These are phyloP conservation scores for Nematodospora valgi DNA, from an alignment of 805 yeast genomes.

Conservation along the genomic window DNA sequence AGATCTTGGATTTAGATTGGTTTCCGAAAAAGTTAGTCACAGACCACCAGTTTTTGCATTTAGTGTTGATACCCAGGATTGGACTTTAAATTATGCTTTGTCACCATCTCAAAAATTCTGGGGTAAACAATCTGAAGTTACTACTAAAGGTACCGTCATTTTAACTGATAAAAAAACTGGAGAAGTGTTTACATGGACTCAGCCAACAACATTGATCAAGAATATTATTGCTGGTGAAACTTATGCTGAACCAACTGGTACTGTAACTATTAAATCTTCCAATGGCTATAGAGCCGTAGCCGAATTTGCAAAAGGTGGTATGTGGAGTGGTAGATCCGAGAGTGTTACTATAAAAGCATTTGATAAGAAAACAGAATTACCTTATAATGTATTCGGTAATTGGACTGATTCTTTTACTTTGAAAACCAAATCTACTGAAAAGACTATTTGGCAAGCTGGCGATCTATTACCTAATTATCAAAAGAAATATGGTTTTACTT, in stretches of 20 bases:
- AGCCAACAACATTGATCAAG: conserved; percentile 78
- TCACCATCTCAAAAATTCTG: conserved; percentile 85
- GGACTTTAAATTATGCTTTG: conserved; percentile 67
- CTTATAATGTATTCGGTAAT: conserved; percentile 59
- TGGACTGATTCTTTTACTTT: conserved; percentile 75
- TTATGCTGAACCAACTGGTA: conserved; percentile 80
- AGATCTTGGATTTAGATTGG: conserved; percentile 67
- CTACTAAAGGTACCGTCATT: conserved; percentile 66
- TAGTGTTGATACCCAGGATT: conserved; percentile 64
- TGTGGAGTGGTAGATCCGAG: conserved; percentile 84
- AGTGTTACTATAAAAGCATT: conserved; percentile 46
- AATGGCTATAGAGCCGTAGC: conserved; percentile 68
- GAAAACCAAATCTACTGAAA: conserved; percentile 37
- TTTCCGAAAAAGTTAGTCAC: conserved; percentile 86
- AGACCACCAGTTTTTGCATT: conserved; percentile 84
- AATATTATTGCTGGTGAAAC: conserved; percentile 94
- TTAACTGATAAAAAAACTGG: conserved; percentile 58
- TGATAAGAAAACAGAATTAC: conserved; percentile 33
- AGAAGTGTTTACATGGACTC: conserved; percentile 75
- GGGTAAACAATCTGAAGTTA: conserved; percentile 89
- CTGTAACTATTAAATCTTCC: conserved; percentile 63
- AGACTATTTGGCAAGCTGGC: conserved; percentile 69
- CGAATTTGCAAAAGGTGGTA: conserved; percentile 75
- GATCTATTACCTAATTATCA: conserved; percentile 54
- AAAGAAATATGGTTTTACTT: conserved; percentile 80